Base-by-base conservation (phyloP, 2,329 filamentous ascomycete species). In the Nigrospora osmanthi region DNA sequence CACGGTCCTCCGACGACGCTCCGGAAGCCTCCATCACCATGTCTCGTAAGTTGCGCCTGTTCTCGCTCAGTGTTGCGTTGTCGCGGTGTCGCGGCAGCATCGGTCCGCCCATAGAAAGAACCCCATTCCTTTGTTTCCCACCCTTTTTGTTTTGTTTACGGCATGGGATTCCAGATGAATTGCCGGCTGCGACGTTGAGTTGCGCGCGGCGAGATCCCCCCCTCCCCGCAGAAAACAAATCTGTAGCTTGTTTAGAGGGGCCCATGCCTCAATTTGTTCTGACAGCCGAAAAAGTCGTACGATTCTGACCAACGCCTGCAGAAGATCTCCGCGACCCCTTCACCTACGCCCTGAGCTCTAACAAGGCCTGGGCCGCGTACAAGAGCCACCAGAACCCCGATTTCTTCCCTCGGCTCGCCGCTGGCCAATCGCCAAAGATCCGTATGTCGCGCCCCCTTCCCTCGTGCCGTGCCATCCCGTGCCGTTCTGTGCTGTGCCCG, bases 291-390 rank as follows among this genome's bases (percentile, higher is more conserved):
- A 11, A 35, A 36, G 33, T 42, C 40, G 13, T 42, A 35, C 33
- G 40, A 35, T 23, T 36, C 28, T 11, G 23, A 28, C 23, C 6
- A 28, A 28, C 15, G 19, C 12, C 39, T 44, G 16, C 35, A 44
- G 46, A 48, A 42, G 43, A 46, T 33, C 35, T 58, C 69, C 68
- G 72, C 70, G 79, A 84, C 64, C 67, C 71, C 48, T 82, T 83
- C 57, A 67, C 75, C 53, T 75, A 77, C 57, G 80, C 81, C 49
- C 65, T 89, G 55, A 75, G 75, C 65, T 79, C 76, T 55, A 89
- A 89, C 69, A 76, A 79, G 52, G 72, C 80, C 52, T 90, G 85
- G 83, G 81, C 83, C 34, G 70, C 75, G 47, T 78, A 82, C 54
- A 82, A 81, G 52, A 65, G 73, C 41, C 71, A 80, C 51, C 72